A percentile compares a stretch with the other conserved stretches of the same genome.
Conservation (phyloP, 148 eudicot species). For the Persicaria maculosa region DNA sequence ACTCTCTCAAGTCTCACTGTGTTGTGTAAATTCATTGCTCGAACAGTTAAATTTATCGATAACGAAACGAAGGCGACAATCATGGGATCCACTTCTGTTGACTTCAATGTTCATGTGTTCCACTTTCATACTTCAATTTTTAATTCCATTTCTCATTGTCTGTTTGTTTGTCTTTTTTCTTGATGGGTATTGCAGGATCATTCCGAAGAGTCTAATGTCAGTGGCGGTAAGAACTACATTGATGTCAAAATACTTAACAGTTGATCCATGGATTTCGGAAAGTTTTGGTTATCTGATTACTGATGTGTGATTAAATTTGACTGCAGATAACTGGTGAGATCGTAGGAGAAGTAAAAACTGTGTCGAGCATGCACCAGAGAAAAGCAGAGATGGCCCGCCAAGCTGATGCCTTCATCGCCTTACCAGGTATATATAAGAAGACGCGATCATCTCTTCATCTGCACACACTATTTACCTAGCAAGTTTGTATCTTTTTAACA, state of each 20-base stretch:
- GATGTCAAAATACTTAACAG: background rate
- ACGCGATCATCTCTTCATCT: background rate
- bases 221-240: conserved; percentile 55
- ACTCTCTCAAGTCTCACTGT: background rate
- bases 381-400: conserved; percentile 82
- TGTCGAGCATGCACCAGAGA: conserved; percentile 65
- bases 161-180: conserved; percentile 7
- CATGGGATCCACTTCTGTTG: background rate
- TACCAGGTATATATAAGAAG: conserved; percentile 62
- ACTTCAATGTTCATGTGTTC: conserved; percentile 1
- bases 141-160: conserved; percentile 15
- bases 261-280: background rate
- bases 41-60: background rate
- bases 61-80: background rate
- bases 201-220: conserved; percentile 85
- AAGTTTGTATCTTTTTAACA: background rate
- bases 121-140: background rate
- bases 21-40: no score
- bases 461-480: background rate
- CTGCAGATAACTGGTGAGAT: conserved; percentile 52
- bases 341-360: conserved; percentile 61
- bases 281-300: background rate
- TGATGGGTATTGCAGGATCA: conserved; percentile 53
- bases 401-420: conserved; percentile 74
- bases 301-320: background rate